phyloP scores from a whole-genome alignment of 768 basidiomycete species.

The Russula sp. region DNA sequence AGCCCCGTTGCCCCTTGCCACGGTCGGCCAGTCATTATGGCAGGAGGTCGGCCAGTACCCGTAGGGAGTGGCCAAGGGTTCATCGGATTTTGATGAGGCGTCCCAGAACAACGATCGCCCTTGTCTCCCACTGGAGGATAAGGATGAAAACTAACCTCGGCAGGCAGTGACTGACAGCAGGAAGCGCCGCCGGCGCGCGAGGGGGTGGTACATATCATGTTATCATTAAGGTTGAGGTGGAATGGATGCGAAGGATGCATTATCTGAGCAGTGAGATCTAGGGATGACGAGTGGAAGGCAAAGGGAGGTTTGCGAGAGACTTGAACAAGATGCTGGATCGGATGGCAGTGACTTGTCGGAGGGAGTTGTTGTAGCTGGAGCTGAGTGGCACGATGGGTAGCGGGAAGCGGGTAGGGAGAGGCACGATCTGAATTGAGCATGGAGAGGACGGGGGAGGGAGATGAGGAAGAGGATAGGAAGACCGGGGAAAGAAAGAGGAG shows the following conservation, averaged over 20 bases:
- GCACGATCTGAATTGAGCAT: not conserved
- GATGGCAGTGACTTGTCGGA: not conserved
- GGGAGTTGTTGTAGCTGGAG: not conserved
- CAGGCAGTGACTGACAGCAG: conserved; percentile 1
- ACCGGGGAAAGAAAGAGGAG: conserved; percentile 1
- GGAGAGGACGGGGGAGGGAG: not conserved
- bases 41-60: not conserved
- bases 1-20: conserved; percentile 9
- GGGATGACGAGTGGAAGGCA: conserved; percentile 1
- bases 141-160: conserved; percentile 6
- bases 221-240: conserved; percentile 10
- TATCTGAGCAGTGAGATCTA: conserved; percentile 5
- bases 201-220: not conserved
- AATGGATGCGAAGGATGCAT: conserved; percentile 4
- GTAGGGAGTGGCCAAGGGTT: conserved; percentile 15
- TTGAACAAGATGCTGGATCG: conserved; percentile 7
- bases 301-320: not conserved
- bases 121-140: conserved; percentile 5
- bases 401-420: not conserved
- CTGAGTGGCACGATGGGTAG: not conserved
- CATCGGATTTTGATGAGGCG: conserved; percentile 7
- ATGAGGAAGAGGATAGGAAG: not conserved
- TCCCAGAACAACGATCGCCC: not conserved
- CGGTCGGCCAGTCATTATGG: not conserved
- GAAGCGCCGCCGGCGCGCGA: not conserved